phyloP scores from a whole-genome alignment of 257 asterid species.

The Solanum tacnaense region DNA sequence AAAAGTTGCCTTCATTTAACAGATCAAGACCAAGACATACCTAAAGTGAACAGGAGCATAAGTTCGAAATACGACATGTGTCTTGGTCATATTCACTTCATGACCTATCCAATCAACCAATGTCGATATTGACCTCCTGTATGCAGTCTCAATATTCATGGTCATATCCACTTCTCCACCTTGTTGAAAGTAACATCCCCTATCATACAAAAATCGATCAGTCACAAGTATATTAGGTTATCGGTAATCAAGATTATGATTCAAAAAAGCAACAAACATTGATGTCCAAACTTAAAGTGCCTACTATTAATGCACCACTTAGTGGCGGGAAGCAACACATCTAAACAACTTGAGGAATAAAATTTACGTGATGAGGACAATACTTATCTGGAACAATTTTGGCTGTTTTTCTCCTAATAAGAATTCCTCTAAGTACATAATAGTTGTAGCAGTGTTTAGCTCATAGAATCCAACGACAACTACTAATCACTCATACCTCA shows the following conservation, averaged over 20 bases:
- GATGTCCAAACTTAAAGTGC: not conserved
- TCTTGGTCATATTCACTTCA: conserved; percentile 8
- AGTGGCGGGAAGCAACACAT: not conserved
- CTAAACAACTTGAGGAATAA: not conserved
- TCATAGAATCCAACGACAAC: not conserved
- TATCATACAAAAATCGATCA: not conserved
- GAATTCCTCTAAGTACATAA: not conserved
- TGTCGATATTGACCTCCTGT: not conserved
- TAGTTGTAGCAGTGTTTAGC: not conserved
- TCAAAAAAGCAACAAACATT: not conserved
- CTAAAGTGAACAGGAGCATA: conserved; percentile 19
- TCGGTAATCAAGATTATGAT: not conserved
- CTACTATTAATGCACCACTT: not conserved
- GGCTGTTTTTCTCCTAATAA: not conserved
- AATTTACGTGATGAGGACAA: not conserved
- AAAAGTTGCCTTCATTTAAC: not conserved
- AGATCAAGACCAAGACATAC: conserved; percentile 2
- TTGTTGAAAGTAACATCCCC: conserved; percentile 14
- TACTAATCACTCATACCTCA: not conserved
- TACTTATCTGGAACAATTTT: not conserved
- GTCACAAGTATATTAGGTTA: not conserved
- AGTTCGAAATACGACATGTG: conserved; percentile 6
- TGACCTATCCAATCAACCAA: conserved; percentile 9
- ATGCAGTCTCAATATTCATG: conserved; percentile 7
- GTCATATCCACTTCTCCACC: conserved; percentile 3